Evolutionary conservation across 768 basidiomycete species (phyloP).

Genomic region (Suillus paluster): DNA sequence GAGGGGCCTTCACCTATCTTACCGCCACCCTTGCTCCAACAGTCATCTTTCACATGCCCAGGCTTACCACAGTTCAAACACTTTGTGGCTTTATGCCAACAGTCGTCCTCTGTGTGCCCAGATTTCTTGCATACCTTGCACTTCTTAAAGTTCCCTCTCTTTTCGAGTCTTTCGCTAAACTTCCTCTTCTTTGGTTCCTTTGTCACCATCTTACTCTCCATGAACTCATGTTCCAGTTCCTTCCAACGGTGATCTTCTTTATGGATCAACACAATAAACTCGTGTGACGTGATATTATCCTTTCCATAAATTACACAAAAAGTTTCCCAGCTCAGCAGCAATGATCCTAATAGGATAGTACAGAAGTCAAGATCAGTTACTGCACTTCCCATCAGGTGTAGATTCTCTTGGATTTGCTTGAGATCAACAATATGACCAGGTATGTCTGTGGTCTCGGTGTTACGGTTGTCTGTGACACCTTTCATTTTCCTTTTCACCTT

Average conservation of each 20-base stretch:
- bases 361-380: background rate
- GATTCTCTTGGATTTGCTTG: background rate
- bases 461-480: too few species aligned
- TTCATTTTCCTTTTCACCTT: too few species aligned
- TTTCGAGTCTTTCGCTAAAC: background rate
- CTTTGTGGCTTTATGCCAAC: background rate
- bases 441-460: background rate
- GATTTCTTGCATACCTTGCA: background rate
- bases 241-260: background rate
- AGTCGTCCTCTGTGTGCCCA: background rate
- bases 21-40: background rate
- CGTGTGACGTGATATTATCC: background rate
- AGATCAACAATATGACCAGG: background rate
- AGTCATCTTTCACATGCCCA: background rate
- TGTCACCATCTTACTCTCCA: background rate
- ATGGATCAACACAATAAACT: background rate
- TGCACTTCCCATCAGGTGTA: background rate
- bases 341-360: background rate
- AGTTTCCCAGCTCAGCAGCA: background rate
- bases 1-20: background rate
- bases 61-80: background rate
- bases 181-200: background rate
- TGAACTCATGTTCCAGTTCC: background rate
- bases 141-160: background rate
- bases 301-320: background rate